phyloP scores from a whole-genome alignment of 129 eudicot genomes.

The Saussurea involucrata region DNA sequence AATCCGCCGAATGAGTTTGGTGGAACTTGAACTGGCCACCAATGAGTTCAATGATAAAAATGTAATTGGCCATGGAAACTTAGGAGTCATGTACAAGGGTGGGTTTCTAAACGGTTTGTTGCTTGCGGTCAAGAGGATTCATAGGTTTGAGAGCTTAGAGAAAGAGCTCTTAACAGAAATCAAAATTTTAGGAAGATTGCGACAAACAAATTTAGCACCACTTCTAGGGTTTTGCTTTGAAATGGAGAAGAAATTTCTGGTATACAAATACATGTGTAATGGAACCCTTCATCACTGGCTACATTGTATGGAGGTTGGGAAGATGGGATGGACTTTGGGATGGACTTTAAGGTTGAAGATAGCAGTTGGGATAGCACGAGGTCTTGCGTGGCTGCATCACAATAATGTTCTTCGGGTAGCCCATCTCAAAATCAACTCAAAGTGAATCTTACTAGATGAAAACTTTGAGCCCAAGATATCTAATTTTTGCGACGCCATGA shows the following conservation, averaged over 20 bases:
- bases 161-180: slow-evolving; percentile 40
- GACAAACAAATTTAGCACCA: slow-evolving; percentile 40
- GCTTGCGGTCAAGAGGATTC: slow-evolving; percentile 41
- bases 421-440: slow-evolving; percentile 47
- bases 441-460: slow-evolving; percentile 45
- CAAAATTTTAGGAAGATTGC: slow-evolving; percentile 35
- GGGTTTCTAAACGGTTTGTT: slow-evolving; percentile 20
- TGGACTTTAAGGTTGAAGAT: slow-evolving; percentile 50
- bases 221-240: slow-evolving; percentile 43
- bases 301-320: slow-evolving; percentile 16
- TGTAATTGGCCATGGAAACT: slow-evolving; percentile 31
- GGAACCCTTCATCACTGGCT: slow-evolving; percentile 45
- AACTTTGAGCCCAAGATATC: slow-evolving; percentile 51
- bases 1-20: slow-evolving; percentile 21
- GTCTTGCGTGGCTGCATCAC: slow-evolving; percentile 58
- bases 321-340: slow-evolving; percentile 47
- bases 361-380: slow-evolving; percentile 47
- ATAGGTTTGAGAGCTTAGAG: slow-evolving; percentile 33
- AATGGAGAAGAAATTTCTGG: slow-evolving; percentile 38
- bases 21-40: slow-evolving; percentile 38
- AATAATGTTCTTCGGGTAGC: slow-evolving; percentile 32
- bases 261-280: slow-evolving; percentile 46
- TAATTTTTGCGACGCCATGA: slow-evolving; percentile 43
- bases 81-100: slow-evolving; percentile 43
- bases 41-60: slow-evolving; percentile 28